A percentile compares a stretch with the other conserved stretches of the same genome.
These are phyloP conservation scores for Letharia columbiana DNA, from an alignment of 495 filamentous ascomycete species.

Conservation along the genomic window DNA sequence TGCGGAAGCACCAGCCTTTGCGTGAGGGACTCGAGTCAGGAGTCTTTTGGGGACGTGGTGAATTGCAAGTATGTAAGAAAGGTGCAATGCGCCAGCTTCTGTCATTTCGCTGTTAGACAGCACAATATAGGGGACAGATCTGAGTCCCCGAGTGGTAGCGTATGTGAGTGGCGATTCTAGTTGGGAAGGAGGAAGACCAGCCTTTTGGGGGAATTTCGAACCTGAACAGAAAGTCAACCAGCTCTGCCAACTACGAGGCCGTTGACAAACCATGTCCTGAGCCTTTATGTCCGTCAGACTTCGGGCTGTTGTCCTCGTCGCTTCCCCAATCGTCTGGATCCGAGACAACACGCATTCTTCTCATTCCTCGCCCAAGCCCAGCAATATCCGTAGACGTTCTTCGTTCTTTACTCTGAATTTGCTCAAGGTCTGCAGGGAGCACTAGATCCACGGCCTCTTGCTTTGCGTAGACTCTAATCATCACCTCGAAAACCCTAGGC, in stretches of 20 bases:
- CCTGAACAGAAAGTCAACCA: slow-evolving; percentile 16
- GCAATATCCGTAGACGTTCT: slow-evolving; percentile 21
- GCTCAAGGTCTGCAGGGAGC: slow-evolving; percentile 5
- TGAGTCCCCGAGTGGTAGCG: slow-evolving; percentile 36
- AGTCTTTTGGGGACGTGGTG: slow-evolving; percentile 38
- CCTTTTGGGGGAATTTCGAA: slow-evolving; percentile 23
- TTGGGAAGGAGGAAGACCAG: slow-evolving; percentile 19
- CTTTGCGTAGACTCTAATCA: slow-evolving; percentile 36
- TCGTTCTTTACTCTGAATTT: slow-evolving; percentile 22
- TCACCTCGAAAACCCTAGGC: slow-evolving; percentile 35
- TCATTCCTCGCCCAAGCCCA: slow-evolving; percentile 15
- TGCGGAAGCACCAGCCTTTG: slow-evolving; percentile 27
- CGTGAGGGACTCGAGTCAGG: slow-evolving; percentile 31
- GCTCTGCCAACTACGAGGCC: slow-evolving; percentile 3
- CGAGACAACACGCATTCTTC: slow-evolving; percentile 18
- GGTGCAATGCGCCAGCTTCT: slow-evolving; percentile 34
- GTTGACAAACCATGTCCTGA: slow-evolving; percentile 25
- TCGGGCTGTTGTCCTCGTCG: slow-evolving; percentile 17
- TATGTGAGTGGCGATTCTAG: slow-evolving; percentile 24
- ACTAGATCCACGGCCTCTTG: slow-evolving; percentile 29
- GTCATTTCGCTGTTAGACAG: slow-evolving; percentile 34
- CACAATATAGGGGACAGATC: slow-evolving; percentile 40
- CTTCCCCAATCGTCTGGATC: slow-evolving; percentile 7
- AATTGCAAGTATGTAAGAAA: slow-evolving; percentile 36
- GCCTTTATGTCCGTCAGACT: slow-evolving; percentile 20